Base-by-base conservation (phyloP, 108 stramenopile species). In the Aureococcus anophagefferens region DNA sequence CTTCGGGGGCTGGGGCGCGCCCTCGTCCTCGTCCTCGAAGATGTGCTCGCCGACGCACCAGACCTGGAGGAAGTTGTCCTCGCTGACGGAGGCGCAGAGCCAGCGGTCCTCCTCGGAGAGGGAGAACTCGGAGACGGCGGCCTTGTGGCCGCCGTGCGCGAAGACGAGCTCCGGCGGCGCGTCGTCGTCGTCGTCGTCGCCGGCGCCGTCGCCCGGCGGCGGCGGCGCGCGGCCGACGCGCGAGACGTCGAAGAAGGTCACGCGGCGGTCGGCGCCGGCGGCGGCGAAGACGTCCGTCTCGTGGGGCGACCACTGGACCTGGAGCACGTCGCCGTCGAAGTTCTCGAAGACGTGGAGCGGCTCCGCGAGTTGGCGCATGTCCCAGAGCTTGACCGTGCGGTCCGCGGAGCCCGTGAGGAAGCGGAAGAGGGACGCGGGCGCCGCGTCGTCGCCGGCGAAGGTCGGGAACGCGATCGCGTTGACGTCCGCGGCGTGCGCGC, bases 91-190 rank as follows among this genome's bases (percentile, higher is more conserved):
- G 21, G 51, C 51, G 51, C 0, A 18, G 51, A 59, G 51, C 51
- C 51, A 59, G 21, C 7, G 3, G 1, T 59, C 51, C 17, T 59
- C 25, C 21, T 3, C 7, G 13, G 51, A 59, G 25, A 59, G 25
- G 21, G 51, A 59, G 13, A 94, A 88, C 80, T 93, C 96, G 32
- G 84, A 86, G 30, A 99, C 88, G 71, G 89, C 93, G 64, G 84
- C 74, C 9, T 96, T 96, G 82, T 97, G 96, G 44, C 98, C 98
- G 62, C 95, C 98, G 77, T 99, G 98, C 68, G 97, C 67, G 78
- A 99, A 99, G 36, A 99, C 83, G 35, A 99, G 83, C 83, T 99
- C 98, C 7, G 98, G 98, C 31, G 98, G 95, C 40, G 96, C 98
- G 83, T 96, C 96, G 76, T 94, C 94, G 14, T 25, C 51, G 76